Conservation (phyloP, 2,329 filamentous ascomycete genomes). For the Fusarium newnesense region DNA sequence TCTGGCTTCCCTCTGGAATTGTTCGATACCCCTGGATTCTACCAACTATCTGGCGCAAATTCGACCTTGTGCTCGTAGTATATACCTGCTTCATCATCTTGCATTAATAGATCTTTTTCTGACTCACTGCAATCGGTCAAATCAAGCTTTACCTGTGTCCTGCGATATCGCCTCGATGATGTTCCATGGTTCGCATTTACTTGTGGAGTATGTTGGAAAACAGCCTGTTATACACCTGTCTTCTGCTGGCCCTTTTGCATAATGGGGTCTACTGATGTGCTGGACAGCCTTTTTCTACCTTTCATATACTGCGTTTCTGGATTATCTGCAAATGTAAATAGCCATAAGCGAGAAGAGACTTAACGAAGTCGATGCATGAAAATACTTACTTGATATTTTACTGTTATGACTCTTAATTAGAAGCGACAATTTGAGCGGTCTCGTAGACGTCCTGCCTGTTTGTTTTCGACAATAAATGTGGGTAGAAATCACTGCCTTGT, state of each 20-base stretch:
- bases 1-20: slow-evolving; percentile 25
- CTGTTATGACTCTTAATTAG: neutral
- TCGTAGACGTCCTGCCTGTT: neutral
- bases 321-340: slow-evolving; percentile 28
- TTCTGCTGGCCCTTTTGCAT: slow-evolving; percentile 21
- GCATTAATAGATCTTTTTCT: slow-evolving; percentile 15
- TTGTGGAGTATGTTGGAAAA: slow-evolving; percentile 14
- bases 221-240: slow-evolving; percentile 11
- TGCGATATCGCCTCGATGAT: slow-evolving; percentile 9
- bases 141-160: slow-evolving; percentile 1
- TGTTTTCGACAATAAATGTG: neutral
- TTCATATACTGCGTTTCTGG: slow-evolving; percentile 21
- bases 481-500: neutral
- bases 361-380: slow-evolving; percentile 33
- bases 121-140: slow-evolving; percentile 5
- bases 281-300: slow-evolving; percentile 14
- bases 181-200: slow-evolving; percentile 11
- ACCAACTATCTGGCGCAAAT: slow-evolving; percentile 28
- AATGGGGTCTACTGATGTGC: slow-evolving; percentile 28
- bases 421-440: neutral
- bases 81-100: slow-evolving; percentile 24
- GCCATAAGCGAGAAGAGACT: slow-evolving; percentile 27
- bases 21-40: slow-evolving; percentile 40
- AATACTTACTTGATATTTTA: neutral
- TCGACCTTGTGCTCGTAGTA: slow-evolving; percentile 3